A percentile compares a stretch with the other conserved stretches of the same genome.
Evolutionary conservation across 768 basidiomycete species (phyloP).

Genomic region (Naganishia kalamii): DNA sequence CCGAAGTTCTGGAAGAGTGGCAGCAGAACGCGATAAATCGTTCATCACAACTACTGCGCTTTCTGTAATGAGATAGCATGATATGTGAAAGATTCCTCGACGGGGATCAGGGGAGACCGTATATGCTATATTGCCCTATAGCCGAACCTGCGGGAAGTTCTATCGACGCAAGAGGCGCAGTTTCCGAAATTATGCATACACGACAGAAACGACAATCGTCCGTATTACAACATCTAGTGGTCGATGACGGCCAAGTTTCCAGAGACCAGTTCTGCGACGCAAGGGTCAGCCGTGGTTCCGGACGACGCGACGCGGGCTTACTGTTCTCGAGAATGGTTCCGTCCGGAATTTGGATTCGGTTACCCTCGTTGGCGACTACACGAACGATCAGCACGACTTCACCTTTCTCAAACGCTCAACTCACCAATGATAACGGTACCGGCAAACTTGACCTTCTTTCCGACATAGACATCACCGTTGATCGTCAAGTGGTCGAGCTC

Average conservation of each 20-base stretch:
- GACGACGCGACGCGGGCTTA: slow-evolving; percentile 34
- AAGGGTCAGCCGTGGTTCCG: not conserved
- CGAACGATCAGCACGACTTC: not conserved
- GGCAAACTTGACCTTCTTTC: slow-evolving; percentile 64
- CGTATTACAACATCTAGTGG: too few species aligned
- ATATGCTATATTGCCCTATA: too few species aligned
- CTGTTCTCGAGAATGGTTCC: slow-evolving; percentile 72
- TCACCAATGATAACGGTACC: slow-evolving; percentile 73
- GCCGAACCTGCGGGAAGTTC: too few species aligned
- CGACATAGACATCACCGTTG: slow-evolving; percentile 83
- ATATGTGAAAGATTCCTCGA: too few species aligned
- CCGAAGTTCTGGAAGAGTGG: too few species aligned
- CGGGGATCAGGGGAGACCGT: too few species aligned
- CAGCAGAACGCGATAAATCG: too few species aligned
- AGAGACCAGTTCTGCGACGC: slow-evolving; percentile 59
- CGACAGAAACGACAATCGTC: too few species aligned
- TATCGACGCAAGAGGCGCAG: too few species aligned
- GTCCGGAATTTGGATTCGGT: slow-evolving; percentile 75
- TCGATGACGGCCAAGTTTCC: slow-evolving; percentile 78
- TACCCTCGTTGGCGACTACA: slow-evolving; percentile 68
- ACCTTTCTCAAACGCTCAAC: not conserved
- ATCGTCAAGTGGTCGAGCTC: slow-evolving; percentile 94
- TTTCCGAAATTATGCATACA: too few species aligned
- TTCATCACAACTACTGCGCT: too few species aligned
- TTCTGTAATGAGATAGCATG: too few species aligned